phyloP scores from a whole-genome alignment of 2,329 filamentous ascomycete species.

The Ascosphaera apis region DNA sequence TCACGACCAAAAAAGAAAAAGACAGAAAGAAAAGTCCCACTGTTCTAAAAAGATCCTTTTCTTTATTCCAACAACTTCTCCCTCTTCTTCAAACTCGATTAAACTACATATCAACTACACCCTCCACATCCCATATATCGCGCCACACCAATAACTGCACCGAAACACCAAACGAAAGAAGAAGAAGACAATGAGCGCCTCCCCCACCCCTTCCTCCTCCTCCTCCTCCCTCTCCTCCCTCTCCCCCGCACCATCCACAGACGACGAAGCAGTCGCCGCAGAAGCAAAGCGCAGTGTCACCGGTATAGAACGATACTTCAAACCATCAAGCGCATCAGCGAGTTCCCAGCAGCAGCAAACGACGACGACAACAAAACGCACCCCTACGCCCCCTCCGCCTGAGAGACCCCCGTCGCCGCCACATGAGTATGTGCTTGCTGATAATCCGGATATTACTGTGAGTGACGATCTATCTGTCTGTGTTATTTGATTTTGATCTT shows the following conservation, averaged over 20 bases:
- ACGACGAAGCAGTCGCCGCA: conserved; percentile 28
- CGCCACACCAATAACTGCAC: too few relatives aligned
- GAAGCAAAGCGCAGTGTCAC: conserved; percentile 17
- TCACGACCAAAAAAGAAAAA: too few relatives aligned
- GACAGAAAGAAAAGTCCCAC: too few relatives aligned
- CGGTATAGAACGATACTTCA: conserved; percentile 27
- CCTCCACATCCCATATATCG: conserved; percentile 8
- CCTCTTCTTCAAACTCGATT: too few relatives aligned
- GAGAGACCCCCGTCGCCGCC: conserved; percentile 73
- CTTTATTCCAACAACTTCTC: too few relatives aligned
- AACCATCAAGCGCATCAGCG: too few relatives aligned
- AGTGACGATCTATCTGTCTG: conserved; percentile 21
- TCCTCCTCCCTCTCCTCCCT: conserved; percentile 35
- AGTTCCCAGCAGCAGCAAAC: conserved; percentile 13
- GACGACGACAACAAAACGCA: too few relatives aligned
- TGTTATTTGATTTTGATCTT: too few relatives aligned
- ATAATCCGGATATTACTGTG: conserved; percentile 83
- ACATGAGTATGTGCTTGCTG: conserved; percentile 72
- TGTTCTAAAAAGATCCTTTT: too few relatives aligned
- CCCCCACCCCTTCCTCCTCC: conserved; percentile 23
- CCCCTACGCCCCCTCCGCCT: conserved; percentile 39
- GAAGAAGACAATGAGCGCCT: conserved; percentile 11
- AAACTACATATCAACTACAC: conserved; percentile 6
- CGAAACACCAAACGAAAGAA: too few relatives aligned
- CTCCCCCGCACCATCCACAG: conserved; percentile 34